Base-by-base conservation (phyloP, 2,329 filamentous ascomycete genomes). In the Amesomyces nigricolor region DNA sequence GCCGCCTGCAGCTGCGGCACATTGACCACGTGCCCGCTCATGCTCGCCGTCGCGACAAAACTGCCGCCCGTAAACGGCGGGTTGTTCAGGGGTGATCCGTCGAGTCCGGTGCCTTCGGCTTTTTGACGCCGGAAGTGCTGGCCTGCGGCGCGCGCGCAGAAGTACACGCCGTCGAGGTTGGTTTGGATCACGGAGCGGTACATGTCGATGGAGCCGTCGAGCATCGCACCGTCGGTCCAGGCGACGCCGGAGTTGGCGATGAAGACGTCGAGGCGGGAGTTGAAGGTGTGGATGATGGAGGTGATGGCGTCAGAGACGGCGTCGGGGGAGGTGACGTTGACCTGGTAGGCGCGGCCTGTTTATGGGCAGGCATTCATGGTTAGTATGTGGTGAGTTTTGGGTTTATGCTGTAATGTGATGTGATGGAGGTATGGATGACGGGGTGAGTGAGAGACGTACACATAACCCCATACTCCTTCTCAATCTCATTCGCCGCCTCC, bases 11-110 rank as follows among this genome's bases (percentile, higher is more conserved):
- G 67, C 72, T 91, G 87, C 5, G 88, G 88, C 56, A 89, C 78
- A 67, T 91, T 91, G 68, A 84, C 86, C 63, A 91, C 86, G 67
- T 87, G 87, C 4, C 84, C 88, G 62, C 82, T 87, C 81, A 92
- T 91, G 56, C 83, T 87, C 1, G 88, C 85, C 6, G 89, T 92
- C 26, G 85, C 85, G 62, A 92, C 83, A 70, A 92, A 89, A 68
- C 83, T 87, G 19, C 88, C 87, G 26, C 78, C 75, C 2, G 73
- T 75, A 66, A 80, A 88, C 61, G 78, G 54, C 75, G 47, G 51
- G 9, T 26, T 29, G 49, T 81, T 76, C 22, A 88, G 73, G 64
- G 77, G 77, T 66, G 81, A 78, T 56, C 86, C 85, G 65, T 84
- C 76, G 44, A 79, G 62, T 26, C 82, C 81, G 0, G 82, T 85